Base-by-base conservation (phyloP, 495 filamentous ascomycete species). In the Trichoderma reesei region DNA sequence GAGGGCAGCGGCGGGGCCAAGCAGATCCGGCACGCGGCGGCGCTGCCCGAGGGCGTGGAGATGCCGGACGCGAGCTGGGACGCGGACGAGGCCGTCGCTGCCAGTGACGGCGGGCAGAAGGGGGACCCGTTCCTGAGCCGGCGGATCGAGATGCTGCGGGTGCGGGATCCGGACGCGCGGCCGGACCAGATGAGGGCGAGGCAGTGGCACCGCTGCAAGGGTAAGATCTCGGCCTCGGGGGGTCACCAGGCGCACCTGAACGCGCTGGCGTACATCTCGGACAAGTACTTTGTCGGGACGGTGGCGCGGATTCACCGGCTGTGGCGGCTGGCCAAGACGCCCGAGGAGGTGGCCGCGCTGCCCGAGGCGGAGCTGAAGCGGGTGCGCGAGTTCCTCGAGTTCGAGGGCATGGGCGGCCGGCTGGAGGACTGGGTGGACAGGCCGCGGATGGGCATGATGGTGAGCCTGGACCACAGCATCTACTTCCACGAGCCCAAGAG, bases 271-370 rank as follows among this genome's bases (percentile, higher is more conserved):
- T 98, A 98, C 75, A 88, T 96, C 72, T 89, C 86, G 37, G 94
- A 98, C 74, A 87, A 82, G 65, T 93, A 88, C 75, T 97, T 98
- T 76, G 90, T 98, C 72, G 91, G 88, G 6, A 96, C 91, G n/a
- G 83, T 96, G 20, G 74, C 84, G 5, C 83, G 87, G 7, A 86
- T 91, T 59, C 92, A 96, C 72, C 78, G 83, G 64, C 79, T 93
- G 38, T 86, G 85, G 72, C 82, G 90, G 14, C 88, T 76, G 68
- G 74, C 73, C 48, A 73, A 79, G 70, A 41, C 10, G 20, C 71
- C 70, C n/a, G 72, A 70, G 39, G 76, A 76, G 11, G 64, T 75
- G 4, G 71, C 68, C 5, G 44, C 64, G 36, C 75, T 79, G 44
- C 68, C 68, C 34, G 70, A 68, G 38, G 67, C 70, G 62, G 39